phyloP scores from a whole-genome alignment of 306 rosid species.

The Begonia peltatifolia region DNA sequence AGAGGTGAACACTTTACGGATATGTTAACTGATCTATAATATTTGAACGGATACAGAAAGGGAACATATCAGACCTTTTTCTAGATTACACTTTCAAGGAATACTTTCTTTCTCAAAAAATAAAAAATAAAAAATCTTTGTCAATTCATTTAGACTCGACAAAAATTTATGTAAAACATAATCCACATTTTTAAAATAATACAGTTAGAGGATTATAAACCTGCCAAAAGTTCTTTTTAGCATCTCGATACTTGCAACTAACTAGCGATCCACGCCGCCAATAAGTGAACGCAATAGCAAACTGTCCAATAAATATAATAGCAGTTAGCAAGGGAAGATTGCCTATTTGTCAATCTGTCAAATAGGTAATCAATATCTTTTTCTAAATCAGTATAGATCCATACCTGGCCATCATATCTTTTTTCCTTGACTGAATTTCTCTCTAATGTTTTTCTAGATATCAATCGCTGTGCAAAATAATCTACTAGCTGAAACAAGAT shows the following conservation, averaged over 20 bases:
- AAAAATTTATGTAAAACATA: too few relatives aligned
- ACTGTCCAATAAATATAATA: conserved; percentile 29
- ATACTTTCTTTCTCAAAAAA: too few relatives aligned
- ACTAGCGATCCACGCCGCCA: conserved; percentile 37
- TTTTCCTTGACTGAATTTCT: conserved; percentile 77
- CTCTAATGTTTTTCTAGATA: conserved; percentile 45
- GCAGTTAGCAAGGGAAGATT: conserved; percentile 8
- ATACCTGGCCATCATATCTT: conserved; percentile 50
- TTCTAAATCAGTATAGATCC: conserved; percentile 4
- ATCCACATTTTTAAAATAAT: too few relatives aligned
- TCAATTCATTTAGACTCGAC: too few relatives aligned
- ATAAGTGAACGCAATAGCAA: conserved; percentile 73
- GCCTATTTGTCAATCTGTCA: too few relatives aligned
- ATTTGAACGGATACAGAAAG: conserved; percentile 1
- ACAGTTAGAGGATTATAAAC: conserved; percentile 14
- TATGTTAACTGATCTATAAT: too few relatives aligned
- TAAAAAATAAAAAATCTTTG: too few relatives aligned
- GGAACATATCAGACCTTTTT: conserved; percentile 5
- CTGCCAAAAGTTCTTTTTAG: conserved; percentile 85
- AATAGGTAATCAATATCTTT: background rate
- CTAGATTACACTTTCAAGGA: too few relatives aligned
- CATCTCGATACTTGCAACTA: conserved; percentile 91
- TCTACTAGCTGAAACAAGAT: conserved; percentile 47
- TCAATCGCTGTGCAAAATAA: conserved; percentile 62
- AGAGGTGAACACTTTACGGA: too few relatives aligned